Evolutionary conservation across 1,284 basidiomycete genomes (phyloP).

Genomic region (Erythrobasidium hasegawianum): DNA sequence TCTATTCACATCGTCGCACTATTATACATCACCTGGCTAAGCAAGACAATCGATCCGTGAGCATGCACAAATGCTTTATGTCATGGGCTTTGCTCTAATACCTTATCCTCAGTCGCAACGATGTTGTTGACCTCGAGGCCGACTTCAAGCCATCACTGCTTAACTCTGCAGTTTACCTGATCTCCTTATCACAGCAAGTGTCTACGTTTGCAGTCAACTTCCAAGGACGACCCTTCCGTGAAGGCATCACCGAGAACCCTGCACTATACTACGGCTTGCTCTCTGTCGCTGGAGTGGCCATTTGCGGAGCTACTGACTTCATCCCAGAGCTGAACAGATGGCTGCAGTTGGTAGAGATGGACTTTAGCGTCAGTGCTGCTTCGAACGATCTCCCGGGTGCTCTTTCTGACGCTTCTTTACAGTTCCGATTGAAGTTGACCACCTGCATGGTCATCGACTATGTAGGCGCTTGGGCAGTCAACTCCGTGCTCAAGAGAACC

Average conservation of each 20-base stretch:
- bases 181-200: constrained; percentile 89
- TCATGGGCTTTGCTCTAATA: too few species aligned
- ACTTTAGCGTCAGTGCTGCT: constrained; percentile 58
- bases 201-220: constrained; percentile 97
- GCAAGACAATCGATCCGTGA: constrained; percentile 72
- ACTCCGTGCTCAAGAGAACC: constrained; percentile 77
- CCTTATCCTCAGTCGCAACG: constrained; percentile 59
- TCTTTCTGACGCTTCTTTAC: constrained; percentile 1
- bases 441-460: constrained; percentile 82
- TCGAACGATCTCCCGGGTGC: background rate
- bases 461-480: constrained; percentile 68
- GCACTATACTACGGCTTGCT: constrained; percentile 84
- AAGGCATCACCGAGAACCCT: constrained; percentile 87
- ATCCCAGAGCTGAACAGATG: constrained; percentile 92
- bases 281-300: constrained; percentile 66
- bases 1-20: constrained; percentile 81
- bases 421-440: constrained; percentile 80
- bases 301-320: constrained; percentile 85
- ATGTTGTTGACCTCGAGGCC: constrained; percentile 77
- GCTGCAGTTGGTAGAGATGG: constrained; percentile 96
- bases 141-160: constrained; percentile 89
- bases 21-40: constrained; percentile 83
- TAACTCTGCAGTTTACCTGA: constrained; percentile 90
- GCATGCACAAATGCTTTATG: constrained; percentile 50
- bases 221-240: constrained; percentile 92